These are phyloP conservation scores for Claviceps citrina DNA, from an alignment of 2,329 filamentous ascomycete genomes.

Conservation along the genomic window DNA sequence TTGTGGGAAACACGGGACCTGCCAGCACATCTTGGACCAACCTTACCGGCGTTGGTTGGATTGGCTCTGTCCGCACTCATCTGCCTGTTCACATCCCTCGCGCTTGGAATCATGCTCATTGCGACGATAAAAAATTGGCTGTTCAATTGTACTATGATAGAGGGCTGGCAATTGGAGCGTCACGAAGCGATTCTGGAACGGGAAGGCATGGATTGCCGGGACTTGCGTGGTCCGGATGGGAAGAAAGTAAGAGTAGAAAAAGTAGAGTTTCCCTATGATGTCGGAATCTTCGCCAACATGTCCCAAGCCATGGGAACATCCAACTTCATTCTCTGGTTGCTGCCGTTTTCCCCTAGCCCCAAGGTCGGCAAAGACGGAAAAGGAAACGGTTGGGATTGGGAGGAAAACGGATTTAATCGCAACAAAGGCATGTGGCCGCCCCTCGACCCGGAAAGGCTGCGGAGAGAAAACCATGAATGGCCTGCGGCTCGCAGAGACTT, in stretches of 20 bases:
- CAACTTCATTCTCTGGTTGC: conserved; percentile 53
- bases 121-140: conserved; percentile 45
- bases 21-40: conserved; percentile 61
- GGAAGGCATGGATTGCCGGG: conserved; percentile 30
- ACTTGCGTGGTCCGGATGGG: conserved; percentile 19
- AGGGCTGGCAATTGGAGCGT: conserved; percentile 57
- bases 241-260: conserved; percentile 36
- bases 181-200: conserved; percentile 42
- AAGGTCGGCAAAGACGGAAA: conserved; percentile 21
- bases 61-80: conserved; percentile 45
- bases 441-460: conserved; percentile 44
- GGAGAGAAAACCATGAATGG: conserved; percentile 25
- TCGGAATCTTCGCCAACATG: conserved; percentile 61
- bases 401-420: conserved; percentile 66
- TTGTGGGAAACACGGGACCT: conserved; percentile 52
- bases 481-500: conserved; percentile 23
- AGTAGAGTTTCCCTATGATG: conserved; percentile 70
- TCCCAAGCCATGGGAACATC: conserved; percentile 57
- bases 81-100: conserved; percentile 44
- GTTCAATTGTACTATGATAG: conserved; percentile 66
- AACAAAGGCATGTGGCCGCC: conserved; percentile 46
- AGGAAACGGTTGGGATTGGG: conserved; percentile 44
- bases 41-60: conserved; percentile 39
- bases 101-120: conserved; percentile 48
- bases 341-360: conserved; percentile 45